A percentile compares a stretch with the other conserved stretches of the same genome.
Conservation (phyloP, 441 rosid species). For the Croton laevigatus region DNA sequence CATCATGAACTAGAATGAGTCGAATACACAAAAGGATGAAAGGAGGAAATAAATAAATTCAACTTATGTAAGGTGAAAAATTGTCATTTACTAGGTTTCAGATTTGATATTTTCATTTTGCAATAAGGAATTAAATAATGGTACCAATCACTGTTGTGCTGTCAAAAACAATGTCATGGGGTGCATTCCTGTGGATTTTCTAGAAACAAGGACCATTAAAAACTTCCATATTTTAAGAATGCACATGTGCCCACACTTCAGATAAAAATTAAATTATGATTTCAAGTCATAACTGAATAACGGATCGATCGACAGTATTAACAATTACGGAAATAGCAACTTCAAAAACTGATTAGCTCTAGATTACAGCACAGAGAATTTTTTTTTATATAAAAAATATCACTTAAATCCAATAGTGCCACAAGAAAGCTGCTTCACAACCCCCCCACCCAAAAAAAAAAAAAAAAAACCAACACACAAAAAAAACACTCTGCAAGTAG, state of each 20-base stretch:
- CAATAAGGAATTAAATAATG: background rate
- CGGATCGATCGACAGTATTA: background rate
- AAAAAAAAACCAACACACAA: no score
- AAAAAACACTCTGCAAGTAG: no score
- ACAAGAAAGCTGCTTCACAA: no score
- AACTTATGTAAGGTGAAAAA: background rate
- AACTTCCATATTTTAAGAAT: background rate
- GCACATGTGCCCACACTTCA: background rate
- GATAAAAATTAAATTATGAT: background rate
- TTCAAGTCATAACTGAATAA: background rate
- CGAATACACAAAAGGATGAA: background rate
- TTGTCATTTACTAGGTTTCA: slow-evolving; percentile 2
- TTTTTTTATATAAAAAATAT: no score
- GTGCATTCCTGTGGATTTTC: background rate
- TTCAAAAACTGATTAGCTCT: background rate
- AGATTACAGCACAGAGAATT: no score
- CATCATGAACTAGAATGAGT: background rate
- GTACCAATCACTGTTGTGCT: background rate
- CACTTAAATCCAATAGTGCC: background rate
- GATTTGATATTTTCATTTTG: background rate
- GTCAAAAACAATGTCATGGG: background rate
- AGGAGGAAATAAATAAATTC: background rate
- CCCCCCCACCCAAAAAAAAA: no score
- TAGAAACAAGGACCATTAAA: background rate
- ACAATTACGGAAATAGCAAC: background rate